Evolutionary conservation across 164 flowering plant genomes (phyloP), one percentile per base, ranked within the genome.

Genomic region (Litsea cubeba): DNA sequence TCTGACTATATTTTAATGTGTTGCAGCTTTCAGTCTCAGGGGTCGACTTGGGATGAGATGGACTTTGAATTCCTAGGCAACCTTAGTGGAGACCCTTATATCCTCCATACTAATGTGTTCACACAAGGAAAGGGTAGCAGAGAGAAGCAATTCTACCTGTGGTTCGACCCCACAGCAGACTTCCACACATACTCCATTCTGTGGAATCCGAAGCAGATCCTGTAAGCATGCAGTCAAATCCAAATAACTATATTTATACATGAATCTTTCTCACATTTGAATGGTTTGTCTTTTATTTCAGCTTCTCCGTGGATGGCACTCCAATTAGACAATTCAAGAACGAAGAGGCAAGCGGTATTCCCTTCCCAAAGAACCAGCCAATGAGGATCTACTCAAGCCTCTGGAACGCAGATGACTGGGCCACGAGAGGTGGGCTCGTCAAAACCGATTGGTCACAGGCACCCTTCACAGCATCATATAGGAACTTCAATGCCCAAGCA

Each of bases 391-490:
- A 71, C 73, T 71, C 49, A 8, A 71, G 73, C 73, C 49, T 71
- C 11, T 71, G 73, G 73, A 71, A 71, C 12, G 73, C 65, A 32
- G 73, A 71, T 71, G 65, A 57, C 63, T 71, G 73, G 65, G 73
- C 73, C 24, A 71, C 73, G 10, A 12, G 73, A 17, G 73, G 72
- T n/a, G 72, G 72, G 28, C 32, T 64, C 15, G 22, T 54, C 10
- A 71, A 71, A 18, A 71, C 78, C 22, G 78, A 79, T 64, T 79
- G 81, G 81, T 68, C 65, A 46, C 18, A 72, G 12, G 79, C 81
- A 8, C 79, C 79, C 62, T 76, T 76, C 73, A 76, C 75, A 7
- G 81, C 81, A 32, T 76, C 81, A 24, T 76, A 76, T 20, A 51
- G 63, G 28, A 58, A 32, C 64, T 71, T 71, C 73, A 71, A 57